phyloP scores from a whole-genome alignment of 2,329 filamentous ascomycete species.

The Ophiocordyceps camponoti-leonardi region DNA sequence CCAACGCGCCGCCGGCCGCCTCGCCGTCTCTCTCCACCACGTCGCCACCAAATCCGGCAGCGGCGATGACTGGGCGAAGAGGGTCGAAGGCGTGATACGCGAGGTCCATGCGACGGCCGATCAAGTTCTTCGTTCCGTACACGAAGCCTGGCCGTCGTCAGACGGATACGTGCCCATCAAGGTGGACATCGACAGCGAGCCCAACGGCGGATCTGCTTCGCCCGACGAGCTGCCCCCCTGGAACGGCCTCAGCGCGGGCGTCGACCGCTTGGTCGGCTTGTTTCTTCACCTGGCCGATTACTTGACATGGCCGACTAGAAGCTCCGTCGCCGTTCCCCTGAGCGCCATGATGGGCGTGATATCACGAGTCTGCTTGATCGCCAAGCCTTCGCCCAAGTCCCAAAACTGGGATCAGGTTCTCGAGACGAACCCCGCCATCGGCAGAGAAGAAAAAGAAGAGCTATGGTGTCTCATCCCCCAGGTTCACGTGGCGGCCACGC shows the following conservation, averaged over 20 bases:
- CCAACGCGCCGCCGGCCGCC: conserved; percentile 38
- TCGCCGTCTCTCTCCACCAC: conserved; percentile 57
- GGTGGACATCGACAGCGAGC: conserved; percentile 27
- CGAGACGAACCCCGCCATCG: conserved; percentile 55
- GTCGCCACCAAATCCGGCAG: conserved; percentile 67
- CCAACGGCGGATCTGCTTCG: conserved; percentile 26
- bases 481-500: conserved; percentile 56
- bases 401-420: conserved; percentile 30
- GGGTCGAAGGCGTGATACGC: conserved; percentile 42
- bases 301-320: conserved; percentile 45
- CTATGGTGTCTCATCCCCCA: conserved; percentile 57
- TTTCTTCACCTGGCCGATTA: conserved; percentile 48
- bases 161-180: conserved; percentile 27
- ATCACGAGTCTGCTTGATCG: conserved; percentile 51
- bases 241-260: conserved; percentile 58
- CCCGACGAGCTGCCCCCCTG: conserved; percentile 45
- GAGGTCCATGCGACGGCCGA: conserved; percentile 57
- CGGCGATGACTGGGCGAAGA: conserved; percentile 61
- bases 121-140: conserved; percentile 58
- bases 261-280: conserved; percentile 49
- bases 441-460: conserved; percentile 65
- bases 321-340: conserved; percentile 48
- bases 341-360: conserved; percentile 51
- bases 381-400: conserved; percentile 29
- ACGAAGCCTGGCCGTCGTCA: conserved; percentile 66